phyloP scores from a whole-genome alignment of 441 rosid species.

The Macaranga tanarius region DNA sequence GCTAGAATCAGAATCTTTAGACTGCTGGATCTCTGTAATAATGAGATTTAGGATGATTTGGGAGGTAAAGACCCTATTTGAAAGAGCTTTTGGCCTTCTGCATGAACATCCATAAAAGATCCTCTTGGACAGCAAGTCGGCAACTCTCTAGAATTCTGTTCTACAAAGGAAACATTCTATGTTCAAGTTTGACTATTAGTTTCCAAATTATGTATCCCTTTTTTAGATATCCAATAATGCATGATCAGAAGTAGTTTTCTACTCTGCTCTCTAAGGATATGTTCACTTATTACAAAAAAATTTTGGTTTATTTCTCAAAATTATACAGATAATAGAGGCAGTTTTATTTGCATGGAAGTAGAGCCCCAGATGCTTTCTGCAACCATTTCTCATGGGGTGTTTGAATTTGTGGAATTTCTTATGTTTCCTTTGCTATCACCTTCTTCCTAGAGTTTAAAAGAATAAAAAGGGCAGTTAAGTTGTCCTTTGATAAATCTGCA shows the following conservation, averaged over 20 bases:
- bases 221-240: too few species aligned
- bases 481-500: not conserved
- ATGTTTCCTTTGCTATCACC: not conserved
- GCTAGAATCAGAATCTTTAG: too few species aligned
- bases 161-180: too few species aligned
- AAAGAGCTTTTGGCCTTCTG: too few species aligned
- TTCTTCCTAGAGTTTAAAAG: not conserved
- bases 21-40: too few species aligned
- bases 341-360: not conserved
- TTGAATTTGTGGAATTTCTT: not conserved
- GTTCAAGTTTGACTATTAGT: too few species aligned
- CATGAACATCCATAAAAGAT: too few species aligned
- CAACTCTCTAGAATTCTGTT: too few species aligned
- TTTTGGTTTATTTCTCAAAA: not conserved
- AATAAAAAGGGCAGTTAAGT: not conserved
- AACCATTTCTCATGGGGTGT: not conserved
- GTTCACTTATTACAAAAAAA: not conserved
- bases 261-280: not conserved
- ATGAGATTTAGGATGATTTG: too few species aligned
- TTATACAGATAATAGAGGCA: not conserved
- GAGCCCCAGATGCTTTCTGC: not conserved
- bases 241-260: not conserved
- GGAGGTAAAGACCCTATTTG: too few species aligned
- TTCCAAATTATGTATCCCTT: too few species aligned
- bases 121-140: too few species aligned